Conservation (phyloP, 139 green algal species). For the Asterochloris erici region DNA sequence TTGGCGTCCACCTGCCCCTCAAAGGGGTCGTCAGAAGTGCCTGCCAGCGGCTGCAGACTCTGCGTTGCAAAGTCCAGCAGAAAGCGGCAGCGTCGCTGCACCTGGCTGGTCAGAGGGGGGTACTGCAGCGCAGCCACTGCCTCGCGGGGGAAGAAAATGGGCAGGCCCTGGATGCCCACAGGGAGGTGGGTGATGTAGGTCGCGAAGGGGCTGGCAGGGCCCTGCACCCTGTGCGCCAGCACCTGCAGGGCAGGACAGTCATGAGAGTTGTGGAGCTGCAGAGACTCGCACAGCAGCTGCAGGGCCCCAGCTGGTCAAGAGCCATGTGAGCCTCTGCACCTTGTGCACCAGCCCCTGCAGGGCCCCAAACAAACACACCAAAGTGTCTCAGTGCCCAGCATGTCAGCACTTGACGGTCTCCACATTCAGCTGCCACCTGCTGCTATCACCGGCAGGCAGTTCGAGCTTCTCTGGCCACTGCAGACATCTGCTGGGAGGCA, state of each 20-base stretch:
- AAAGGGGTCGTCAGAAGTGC: constrained; percentile 55
- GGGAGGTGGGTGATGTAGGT: constrained; percentile 69
- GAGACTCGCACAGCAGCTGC: too few relatives aligned
- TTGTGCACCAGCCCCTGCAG: neutral
- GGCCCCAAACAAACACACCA: neutral
- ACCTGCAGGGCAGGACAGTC: constrained; percentile 44
- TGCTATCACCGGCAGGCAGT: too few relatives aligned
- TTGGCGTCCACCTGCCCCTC: constrained; percentile 65
- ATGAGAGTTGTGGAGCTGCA: too few relatives aligned
- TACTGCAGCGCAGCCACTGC: constrained; percentile 60
- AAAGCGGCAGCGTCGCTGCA: constrained; percentile 68
- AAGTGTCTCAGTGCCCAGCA: too few relatives aligned
- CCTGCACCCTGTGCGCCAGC: constrained; percentile 48
- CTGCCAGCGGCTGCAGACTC: constrained; percentile 45
- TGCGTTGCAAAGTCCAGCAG: constrained; percentile 53
- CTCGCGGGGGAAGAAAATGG: constrained; percentile 68
- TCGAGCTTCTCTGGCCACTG: too few relatives aligned
- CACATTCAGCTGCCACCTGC: too few relatives aligned
- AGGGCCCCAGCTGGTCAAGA: neutral
- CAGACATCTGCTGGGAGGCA: too few relatives aligned
- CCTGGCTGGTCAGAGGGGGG: constrained; percentile 61
- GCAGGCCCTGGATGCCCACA: constrained; percentile 58
- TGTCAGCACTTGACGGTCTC: too few relatives aligned
- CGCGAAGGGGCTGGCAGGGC: constrained; percentile 36
- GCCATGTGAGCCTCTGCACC: neutral